Evolutionary conservation across 2,329 filamentous ascomycete species (phyloP), one percentile per base, ranked within the genome.

Genomic region (Fusarium camptoceras): DNA sequence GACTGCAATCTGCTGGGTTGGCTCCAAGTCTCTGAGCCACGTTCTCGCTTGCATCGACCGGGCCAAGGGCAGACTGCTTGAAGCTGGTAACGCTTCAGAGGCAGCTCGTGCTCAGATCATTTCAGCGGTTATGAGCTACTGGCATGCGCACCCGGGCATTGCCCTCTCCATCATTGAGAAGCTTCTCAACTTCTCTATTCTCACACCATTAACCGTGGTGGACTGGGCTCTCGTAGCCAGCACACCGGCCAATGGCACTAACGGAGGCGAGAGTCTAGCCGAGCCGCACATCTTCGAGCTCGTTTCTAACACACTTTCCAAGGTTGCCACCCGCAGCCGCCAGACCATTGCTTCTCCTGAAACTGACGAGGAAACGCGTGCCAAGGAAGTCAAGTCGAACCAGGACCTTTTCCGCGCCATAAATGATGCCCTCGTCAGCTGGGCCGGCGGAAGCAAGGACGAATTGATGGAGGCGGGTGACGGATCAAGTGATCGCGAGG

Each of bases 21-120:
- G 96, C 46, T 94, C 93, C 70, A 99, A 99, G 81, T 98, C 95
- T 1, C 88, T 99, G 31, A 98, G 94, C 15, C 96, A 99, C 79
- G 94, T 98, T 6, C 88, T 99, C 18, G 97, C 94, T 11, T 97
- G 93, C 79, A 97, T 99, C 71, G 96, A 99, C 80, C 92, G 96
- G 62, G 95, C 92, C 81, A 97, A 97, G 81, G 93, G 95, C 57
- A 90, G 94, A 30, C 89, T 99, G 1, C 84, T 97, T 4, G 90
- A 92, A 61, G 90, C 95, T 39, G 94, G 93, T 1, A 86, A 90
- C 2, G 86, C 89, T 47, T 95, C 92, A 0, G 88, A 94, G 62
- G 86, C 87, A 4, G 94, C 94, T 2, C 89, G 94, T 42, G 88
- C 90, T 43, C 96, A 99, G 80, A 97, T 99, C 76, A 92, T 98